A percentile compares a stretch with the other conserved stretches of the same genome.
phyloP scores from a whole-genome alignment of 2,329 filamentous ascomycete genomes.

The Sporothrix globosa region DNA sequence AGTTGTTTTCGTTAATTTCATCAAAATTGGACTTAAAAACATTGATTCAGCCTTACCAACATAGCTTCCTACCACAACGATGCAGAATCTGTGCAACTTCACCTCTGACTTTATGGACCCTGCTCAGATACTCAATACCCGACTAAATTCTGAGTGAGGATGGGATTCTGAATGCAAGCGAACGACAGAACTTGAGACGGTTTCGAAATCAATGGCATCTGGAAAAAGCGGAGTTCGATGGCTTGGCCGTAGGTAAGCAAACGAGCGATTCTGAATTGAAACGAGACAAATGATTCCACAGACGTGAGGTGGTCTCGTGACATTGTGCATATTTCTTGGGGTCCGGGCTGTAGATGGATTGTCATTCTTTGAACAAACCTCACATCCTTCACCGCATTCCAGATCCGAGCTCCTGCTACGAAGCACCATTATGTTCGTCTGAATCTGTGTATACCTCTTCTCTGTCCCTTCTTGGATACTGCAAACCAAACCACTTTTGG shows the following conservation, averaged over 20 bases:
- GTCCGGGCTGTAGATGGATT: no score
- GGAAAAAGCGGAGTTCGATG: background rate
- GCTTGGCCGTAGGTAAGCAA: background rate
- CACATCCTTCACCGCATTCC: background rate
- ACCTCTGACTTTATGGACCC: background rate
- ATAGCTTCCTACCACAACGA: no score
- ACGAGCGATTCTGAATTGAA: background rate
- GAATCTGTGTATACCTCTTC: background rate
- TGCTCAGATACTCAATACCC: slow-evolving; percentile 2
- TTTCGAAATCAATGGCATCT: background rate
- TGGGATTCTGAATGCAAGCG: background rate
- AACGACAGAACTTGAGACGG: background rate
- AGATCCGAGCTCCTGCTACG: background rate
- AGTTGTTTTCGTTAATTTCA: no score
- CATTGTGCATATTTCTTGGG: background rate
- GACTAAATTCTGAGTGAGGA: no score
- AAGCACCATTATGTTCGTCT: background rate
- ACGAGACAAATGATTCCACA: background rate
- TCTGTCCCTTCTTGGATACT: no score
- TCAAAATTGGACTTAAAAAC: no score
- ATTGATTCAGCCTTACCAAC: background rate
- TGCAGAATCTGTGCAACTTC: background rate
- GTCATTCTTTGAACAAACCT: background rate
- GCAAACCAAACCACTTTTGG: no score
- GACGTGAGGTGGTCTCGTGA: slow-evolving; percentile 1